These are phyloP conservation scores for Entelexis paramagnoliae DNA, from an alignment of 1,139 yeast species.

Conservation along the genomic window DNA sequence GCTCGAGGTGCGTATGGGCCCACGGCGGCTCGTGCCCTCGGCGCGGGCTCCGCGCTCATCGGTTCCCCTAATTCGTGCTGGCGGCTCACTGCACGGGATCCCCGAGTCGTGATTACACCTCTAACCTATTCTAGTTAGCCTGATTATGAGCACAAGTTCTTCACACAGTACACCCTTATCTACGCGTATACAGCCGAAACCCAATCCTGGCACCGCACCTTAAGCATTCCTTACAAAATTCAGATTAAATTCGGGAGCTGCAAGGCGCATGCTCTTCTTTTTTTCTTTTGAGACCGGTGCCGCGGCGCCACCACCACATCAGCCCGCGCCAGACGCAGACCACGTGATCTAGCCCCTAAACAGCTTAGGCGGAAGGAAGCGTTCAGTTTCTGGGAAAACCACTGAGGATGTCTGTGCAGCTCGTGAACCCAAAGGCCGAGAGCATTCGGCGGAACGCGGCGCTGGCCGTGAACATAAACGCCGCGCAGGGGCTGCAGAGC, in stretches of 20 bases:
- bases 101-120: not conserved
- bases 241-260: no score
- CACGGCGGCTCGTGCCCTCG: not conserved
- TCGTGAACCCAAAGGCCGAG: constrained; percentile 94
- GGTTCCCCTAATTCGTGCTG: not conserved
- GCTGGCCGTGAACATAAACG: constrained; percentile 83
- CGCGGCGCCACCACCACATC: no score
- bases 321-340: no score
- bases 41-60: not conserved
- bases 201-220: no score
- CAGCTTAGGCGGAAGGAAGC: not conserved
- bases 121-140: no score
- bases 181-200: no score
- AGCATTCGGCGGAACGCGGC: constrained; percentile 91
- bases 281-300: no score
- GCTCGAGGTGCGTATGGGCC: not conserved
- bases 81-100: not conserved
- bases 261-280: no score
- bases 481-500: constrained; percentile 93
- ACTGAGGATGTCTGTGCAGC: constrained; percentile 48
- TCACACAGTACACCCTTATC: no score
- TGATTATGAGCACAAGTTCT: no score
- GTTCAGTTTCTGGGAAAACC: not conserved
- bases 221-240: no score
- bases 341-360: not conserved